Percentiles rank a stretch among this genome's conserved stretches.
phyloP scores from a whole-genome alignment of 1,139 yeast species.

The Scheffersomyces parashehatae region DNA sequence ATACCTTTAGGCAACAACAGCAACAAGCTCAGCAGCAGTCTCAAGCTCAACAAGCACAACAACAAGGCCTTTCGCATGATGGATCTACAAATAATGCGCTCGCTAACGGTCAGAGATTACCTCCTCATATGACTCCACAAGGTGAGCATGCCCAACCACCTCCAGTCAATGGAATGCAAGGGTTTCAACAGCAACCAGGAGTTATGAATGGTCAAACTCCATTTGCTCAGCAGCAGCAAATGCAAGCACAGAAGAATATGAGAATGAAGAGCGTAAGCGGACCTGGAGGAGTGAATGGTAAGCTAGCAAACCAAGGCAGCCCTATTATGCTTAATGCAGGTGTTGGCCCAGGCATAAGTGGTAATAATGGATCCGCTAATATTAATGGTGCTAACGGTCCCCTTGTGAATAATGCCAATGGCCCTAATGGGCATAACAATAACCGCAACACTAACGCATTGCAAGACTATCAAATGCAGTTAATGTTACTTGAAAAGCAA shows the following conservation, averaged over 20 bases:
- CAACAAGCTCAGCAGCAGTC: slow-evolving; percentile 27
- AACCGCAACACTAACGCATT: slow-evolving; percentile 46
- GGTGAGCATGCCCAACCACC: slow-evolving; percentile 17
- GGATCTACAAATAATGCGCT: slow-evolving; percentile 20
- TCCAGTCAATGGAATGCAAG: slow-evolving; percentile 12
- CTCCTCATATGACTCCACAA: slow-evolving; percentile 22
- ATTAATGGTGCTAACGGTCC: slow-evolving; percentile 5
- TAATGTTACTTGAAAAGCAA: slow-evolving; percentile 70
- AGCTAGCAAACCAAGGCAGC: not conserved
- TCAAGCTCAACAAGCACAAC: slow-evolving; percentile 15
- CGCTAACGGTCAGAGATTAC: slow-evolving; percentile 18
- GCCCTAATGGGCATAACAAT: slow-evolving; percentile 4
- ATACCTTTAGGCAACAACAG: slow-evolving; percentile 49
- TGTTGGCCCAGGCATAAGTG: not conserved
- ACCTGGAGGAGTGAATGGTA: slow-evolving; percentile 4
- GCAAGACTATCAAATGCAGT: slow-evolving; percentile 76
- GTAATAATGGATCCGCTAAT: slow-evolving; percentile 3
- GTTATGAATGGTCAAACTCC: slow-evolving; percentile 6
- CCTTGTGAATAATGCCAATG: slow-evolving; percentile 4
- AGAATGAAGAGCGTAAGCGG: slow-evolving; percentile 16
- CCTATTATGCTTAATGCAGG: slow-evolving; percentile 1
- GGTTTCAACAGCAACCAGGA: slow-evolving; percentile 10
- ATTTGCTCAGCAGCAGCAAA: slow-evolving; percentile 1
- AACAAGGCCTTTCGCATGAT: slow-evolving; percentile 9
- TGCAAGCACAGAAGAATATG: slow-evolving; percentile 3